Evolutionary conservation across 805 yeast genomes (phyloP), one percentile per base, ranked within the genome.

Genomic region (Saturnispora mendoncae): DNA sequence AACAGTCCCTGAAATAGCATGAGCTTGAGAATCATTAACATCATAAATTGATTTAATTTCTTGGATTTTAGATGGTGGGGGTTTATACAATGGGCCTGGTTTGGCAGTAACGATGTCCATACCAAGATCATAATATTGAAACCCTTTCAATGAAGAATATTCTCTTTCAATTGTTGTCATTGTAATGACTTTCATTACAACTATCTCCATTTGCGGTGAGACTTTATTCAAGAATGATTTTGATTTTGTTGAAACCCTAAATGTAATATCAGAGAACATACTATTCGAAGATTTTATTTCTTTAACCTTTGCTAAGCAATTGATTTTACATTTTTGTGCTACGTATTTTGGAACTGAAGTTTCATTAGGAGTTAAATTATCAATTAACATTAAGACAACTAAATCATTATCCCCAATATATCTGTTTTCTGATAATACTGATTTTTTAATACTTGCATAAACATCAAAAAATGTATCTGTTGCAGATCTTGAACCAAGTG

Each of bases 101-200:
- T 61, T 58, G 0, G 94, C 97, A 8, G 64, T 55, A 8, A 87
- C 57, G 33, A 92, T 84, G 27, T 74, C 69, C 15, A 74, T 67
- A n/a, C 73, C 65, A 30, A 94, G 62, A 53, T 86, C 94, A 54
- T 87, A 94, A 56, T 81, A 87, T 39, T 72, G 80, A 40, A 92
- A 66, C 1, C 94, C 97, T 56, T 71, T 75, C 50, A 94, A 62
- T 0, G 98, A 82, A 0, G 88, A 72, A 52, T 68, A 94, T 56
- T 92, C 98, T 66, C 99, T 79, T 58, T 92, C 98, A 13, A 88
- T 73, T 0, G 99, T 90, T 1, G 83, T 73, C 87, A 92, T 78
- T 51, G 80, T 92, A 74, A 84, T 80, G 2, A 88, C 80, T 42
- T 75, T 72, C 72, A 86, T 71, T 14, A 79, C 87, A 36, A 74